phyloP scores from a whole-genome alignment of 805 yeast species.

The Schwanniomyces polymorphus region DNA sequence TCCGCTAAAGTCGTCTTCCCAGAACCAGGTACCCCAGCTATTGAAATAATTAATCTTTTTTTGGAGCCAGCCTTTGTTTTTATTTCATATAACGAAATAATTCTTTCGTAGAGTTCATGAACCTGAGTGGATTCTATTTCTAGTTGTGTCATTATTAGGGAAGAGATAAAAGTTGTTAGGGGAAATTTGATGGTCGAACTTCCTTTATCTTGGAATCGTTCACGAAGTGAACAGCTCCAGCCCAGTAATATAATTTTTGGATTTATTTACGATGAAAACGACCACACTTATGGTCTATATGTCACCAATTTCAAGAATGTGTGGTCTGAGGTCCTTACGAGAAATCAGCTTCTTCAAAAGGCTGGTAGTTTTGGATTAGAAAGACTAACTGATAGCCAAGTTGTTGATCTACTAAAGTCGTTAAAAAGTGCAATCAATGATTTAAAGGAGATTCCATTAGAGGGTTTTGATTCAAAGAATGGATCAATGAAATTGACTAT shows the following conservation, averaged over 20 bases:
- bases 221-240: neutral
- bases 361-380: constrained; percentile 27
- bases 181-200: constrained; percentile 6
- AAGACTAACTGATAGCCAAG: constrained; percentile 18
- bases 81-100: constrained; percentile 2
- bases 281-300: constrained; percentile 18
- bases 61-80: neutral
- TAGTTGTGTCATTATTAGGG: neutral
- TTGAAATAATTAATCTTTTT: constrained; percentile 51
- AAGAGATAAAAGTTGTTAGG: neutral
- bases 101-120: constrained; percentile 9
- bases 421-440: constrained; percentile 5
- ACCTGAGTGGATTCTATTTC: constrained; percentile 6
- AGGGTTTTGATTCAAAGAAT: neutral
- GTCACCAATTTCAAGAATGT: constrained; percentile 25
- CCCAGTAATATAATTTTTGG: constrained; percentile 14
- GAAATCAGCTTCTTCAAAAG: constrained; percentile 10
- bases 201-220: constrained; percentile 13
- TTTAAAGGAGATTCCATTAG: neutral
- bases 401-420: constrained; percentile 14
- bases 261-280: constrained; percentile 2
- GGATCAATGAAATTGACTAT: neutral
- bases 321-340: constrained; percentile 23
- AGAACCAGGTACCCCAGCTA: constrained; percentile 83
- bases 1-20: constrained; percentile 75